A percentile compares a stretch with the other conserved stretches of the same genome.
These are phyloP conservation scores for Castanea mollissima DNA, from an alignment of 306 rosid genomes.

Conservation along the genomic window DNA sequence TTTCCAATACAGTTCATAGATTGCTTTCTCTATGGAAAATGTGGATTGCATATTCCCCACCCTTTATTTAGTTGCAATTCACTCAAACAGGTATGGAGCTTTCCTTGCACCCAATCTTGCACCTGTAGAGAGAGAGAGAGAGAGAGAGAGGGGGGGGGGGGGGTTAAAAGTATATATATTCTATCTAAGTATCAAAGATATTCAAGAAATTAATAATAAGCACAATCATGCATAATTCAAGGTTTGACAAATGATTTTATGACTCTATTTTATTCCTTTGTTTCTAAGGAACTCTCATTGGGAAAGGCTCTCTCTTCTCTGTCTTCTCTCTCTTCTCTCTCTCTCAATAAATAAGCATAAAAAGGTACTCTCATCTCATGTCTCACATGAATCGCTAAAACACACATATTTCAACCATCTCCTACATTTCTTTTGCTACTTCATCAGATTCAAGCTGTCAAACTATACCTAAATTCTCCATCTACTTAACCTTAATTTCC, in stretches of 20 bases:
- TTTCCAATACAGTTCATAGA: slow-evolving; percentile 26
- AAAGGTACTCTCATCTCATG: slow-evolving; percentile 29
- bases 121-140: background rate
- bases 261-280: slow-evolving; percentile 36
- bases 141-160: background rate
- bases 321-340: slow-evolving; percentile 28
- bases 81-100: slow-evolving; percentile 59
- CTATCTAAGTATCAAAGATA: slow-evolving; percentile 19
- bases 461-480: slow-evolving; percentile 16
- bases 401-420: slow-evolving; percentile 39
- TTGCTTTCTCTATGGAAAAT: slow-evolving; percentile 65
- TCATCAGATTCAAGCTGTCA: slow-evolving; percentile 35
- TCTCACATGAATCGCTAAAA: slow-evolving; percentile 33
- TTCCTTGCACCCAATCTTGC: slow-evolving; percentile 51
- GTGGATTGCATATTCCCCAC: slow-evolving; percentile 68
- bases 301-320: slow-evolving; percentile 28
- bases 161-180: background rate
- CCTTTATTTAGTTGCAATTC: slow-evolving; percentile 60
- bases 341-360: slow-evolving; percentile 28
- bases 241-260: slow-evolving; percentile 52
- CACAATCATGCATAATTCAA: slow-evolving; percentile 39
- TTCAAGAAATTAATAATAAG: slow-evolving; percentile 22
- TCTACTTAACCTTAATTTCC: slow-evolving; percentile 12
- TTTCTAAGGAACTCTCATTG: slow-evolving; percentile 46
- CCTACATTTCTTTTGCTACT: slow-evolving; percentile 28